Base-by-base conservation (phyloP, 768 basidiomycete species). In the Clavulina sp. region DNA sequence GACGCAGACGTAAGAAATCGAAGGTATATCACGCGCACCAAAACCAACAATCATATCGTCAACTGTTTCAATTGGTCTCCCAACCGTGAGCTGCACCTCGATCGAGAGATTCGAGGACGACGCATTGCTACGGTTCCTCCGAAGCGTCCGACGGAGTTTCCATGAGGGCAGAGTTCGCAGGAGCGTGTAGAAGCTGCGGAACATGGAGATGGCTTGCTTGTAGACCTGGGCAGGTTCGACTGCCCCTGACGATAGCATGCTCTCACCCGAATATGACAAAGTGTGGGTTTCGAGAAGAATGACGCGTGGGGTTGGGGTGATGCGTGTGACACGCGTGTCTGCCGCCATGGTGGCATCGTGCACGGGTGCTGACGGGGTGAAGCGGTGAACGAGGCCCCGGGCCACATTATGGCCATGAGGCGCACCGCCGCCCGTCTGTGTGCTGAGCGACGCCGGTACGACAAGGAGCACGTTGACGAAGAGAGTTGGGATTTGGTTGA, bases 141-240 rank as follows among this genome's bases (percentile, higher is more conserved):
- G 70, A 34, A 80, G 68, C 48, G 76, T 75, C 60, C 74, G 78
- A 63, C 73, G 73, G 48, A 81, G 72, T 62, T 74, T 80, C 83
- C 84, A 88, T 0, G 80, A 69, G 18, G 85, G 85, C 3, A 86
- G 71, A 24, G 84, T 70, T 50, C 83, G 73, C 43, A 87, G 70
- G 40, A 87, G 64, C 49, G 77, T 79, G 69, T 69, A 88, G 4
- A 84, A 60, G 60, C 81, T 83, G 48, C 85, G 73, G 68, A 87
- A 88, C 19, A 86, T 72, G 30, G 81, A 73, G 59, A 88, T 87
- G 32, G 80, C 77, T 58, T 86, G 79, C 64, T 88, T 88, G 73
- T 88, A 88, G 50, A 85, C 79, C 9, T 80, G 81, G 0, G 84
- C 73, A 32, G 80, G 75, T 13, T 78, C 74, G 34, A 81, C 69